Conservation (phyloP, 352 stramenopile species). For the Phytophthora multivora region DNA sequence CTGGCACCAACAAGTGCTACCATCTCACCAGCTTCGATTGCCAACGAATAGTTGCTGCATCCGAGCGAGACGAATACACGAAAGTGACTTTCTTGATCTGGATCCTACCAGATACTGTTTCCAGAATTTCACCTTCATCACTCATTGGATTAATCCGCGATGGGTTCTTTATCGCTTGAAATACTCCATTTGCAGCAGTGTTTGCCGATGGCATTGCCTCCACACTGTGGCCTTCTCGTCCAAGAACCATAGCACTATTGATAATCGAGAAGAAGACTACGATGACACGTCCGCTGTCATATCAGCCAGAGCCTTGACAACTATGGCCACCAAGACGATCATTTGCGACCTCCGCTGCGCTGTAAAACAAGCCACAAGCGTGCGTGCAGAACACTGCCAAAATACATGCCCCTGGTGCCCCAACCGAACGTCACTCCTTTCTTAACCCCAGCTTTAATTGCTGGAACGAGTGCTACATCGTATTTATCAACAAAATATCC, state of each 20-base stretch:
- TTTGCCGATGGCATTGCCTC: not conserved
- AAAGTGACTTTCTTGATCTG: not conserved
- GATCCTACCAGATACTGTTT: not conserved
- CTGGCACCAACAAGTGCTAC: constrained; percentile 40
- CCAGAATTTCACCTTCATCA: not conserved
- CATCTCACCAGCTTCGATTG: constrained; percentile 33
- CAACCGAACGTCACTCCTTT: not conserved
- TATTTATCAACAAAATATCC: not conserved
- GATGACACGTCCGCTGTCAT: not conserved
- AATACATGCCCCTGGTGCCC: not conserved
- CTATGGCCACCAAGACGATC: not conserved
- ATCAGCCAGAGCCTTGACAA: not conserved
- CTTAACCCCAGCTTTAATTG: not conserved
- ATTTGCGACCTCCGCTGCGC: not conserved
- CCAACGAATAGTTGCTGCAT: constrained; percentile 39
- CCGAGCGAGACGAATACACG: not conserved
- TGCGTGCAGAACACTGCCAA: not conserved
- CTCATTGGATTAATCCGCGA: not conserved
- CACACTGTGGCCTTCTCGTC: not conserved
- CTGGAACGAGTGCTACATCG: not conserved
- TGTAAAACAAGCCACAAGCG: not conserved
- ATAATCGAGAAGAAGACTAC: not conserved
- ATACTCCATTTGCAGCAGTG: not conserved
- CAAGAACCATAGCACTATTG: not conserved
- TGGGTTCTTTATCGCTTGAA: not conserved